Evolutionary conservation across 2,329 filamentous ascomycete species (phyloP).

Genomic region (Pseudopyricularia javanii): DNA sequence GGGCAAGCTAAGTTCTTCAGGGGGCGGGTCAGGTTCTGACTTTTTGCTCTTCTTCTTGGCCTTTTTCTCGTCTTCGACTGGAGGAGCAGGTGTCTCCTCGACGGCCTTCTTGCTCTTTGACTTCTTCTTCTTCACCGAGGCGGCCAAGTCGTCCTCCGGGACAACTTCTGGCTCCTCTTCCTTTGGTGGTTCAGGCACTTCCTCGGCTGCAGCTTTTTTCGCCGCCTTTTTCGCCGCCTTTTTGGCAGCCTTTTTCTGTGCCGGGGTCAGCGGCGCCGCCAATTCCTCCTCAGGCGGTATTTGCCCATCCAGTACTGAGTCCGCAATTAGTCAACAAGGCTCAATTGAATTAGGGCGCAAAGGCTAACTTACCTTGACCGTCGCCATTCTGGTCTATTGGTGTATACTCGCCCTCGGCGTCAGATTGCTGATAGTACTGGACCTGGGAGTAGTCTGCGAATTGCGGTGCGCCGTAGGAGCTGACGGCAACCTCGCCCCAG

Average conservation of each 20-base stretch:
- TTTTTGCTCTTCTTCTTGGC: slow-evolving; percentile 5
- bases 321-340: not conserved
- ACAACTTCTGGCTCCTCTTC: not conserved
- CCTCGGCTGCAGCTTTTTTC: not conserved
- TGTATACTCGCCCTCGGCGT: not conserved
- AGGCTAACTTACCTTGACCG: not conserved
- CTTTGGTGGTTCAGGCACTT: not conserved
- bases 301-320: not conserved
- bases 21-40: not conserved
- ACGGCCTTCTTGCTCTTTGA: slow-evolving; percentile 1
- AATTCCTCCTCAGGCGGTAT: not conserved
- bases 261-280: not conserved
- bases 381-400: not conserved
- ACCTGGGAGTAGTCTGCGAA: slow-evolving; percentile 1
- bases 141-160: not conserved
- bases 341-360: not conserved
- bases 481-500: not conserved
- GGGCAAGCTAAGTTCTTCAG: not conserved
- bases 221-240: not conserved
- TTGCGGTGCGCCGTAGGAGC: not conserved
- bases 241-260: slow-evolving; percentile 1
- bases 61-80: not conserved
- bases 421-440: not conserved
- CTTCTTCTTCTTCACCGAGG: slow-evolving; percentile 1
- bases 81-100: not conserved